phyloP scores from a whole-genome alignment of 495 filamentous ascomycete genomes.

The Trichoderma virens region DNA sequence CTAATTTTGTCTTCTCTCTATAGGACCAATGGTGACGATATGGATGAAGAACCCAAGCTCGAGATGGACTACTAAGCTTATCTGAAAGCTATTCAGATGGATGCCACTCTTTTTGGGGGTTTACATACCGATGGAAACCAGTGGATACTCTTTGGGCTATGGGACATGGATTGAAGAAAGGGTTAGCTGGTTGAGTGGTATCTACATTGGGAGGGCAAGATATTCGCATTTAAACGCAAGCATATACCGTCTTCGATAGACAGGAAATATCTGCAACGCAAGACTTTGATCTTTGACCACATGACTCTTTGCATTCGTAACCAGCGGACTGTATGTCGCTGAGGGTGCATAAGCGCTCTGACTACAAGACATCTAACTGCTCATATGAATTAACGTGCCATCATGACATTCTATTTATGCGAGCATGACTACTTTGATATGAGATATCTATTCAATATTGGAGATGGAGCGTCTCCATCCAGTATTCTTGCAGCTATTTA shows the following conservation, averaged over 20 bases:
- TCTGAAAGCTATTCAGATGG: background rate
- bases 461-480: too few species aligned
- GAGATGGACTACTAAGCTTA: background rate
- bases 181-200: background rate
- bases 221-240: background rate
- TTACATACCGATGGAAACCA: background rate
- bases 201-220: background rate
- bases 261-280: background rate
- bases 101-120: background rate
- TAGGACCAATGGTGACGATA: background rate
- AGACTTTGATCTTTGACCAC: background rate
- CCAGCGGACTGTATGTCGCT: too few species aligned
- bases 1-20: background rate
- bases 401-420: too few species aligned
- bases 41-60: background rate
- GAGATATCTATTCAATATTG: too few species aligned
- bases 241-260: background rate
- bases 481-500: too few species aligned
- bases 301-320: background rate
- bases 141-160: background rate
- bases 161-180: background rate
- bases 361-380: too few species aligned
- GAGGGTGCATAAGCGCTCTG: too few species aligned
- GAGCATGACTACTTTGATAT: too few species aligned
- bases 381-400: too few species aligned